These are phyloP conservation scores for Metschnikowia matae DNA, from an alignment of 805 yeast genomes.

Conservation along the genomic window DNA sequence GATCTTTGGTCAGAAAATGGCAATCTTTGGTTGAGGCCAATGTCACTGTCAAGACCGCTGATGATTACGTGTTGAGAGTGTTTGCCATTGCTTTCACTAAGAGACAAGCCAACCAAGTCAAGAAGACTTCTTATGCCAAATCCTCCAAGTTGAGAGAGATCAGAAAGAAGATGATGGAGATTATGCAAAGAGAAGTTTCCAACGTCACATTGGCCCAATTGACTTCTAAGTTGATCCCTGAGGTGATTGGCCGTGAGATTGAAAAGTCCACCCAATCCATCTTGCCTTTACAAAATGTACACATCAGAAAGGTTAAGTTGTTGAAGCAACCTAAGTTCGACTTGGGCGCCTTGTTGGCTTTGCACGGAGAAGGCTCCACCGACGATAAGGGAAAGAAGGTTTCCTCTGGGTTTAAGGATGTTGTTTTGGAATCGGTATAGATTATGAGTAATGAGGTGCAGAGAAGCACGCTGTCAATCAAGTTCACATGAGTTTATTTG, in stretches of 20 bases:
- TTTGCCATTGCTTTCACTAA: conserved; percentile 98
- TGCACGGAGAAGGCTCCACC: conserved; percentile 92
- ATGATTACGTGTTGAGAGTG: conserved; percentile 94
- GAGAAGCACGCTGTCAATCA: not conserved
- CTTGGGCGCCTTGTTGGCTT: conserved; percentile 90
- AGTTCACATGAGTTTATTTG: no score
- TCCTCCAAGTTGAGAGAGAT: conserved; percentile 95
- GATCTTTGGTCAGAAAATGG: conserved; percentile 98
- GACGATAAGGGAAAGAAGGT: conserved; percentile 97
- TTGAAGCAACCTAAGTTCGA: conserved; percentile 99
- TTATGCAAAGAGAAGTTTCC: conserved; percentile 94
- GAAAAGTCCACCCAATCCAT: conserved; percentile 93
- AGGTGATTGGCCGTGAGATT: conserved; percentile 97
- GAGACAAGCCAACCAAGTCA: conserved; percentile 94
- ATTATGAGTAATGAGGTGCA: conserved; percentile 6
- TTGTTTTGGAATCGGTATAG: conserved; percentile 94
- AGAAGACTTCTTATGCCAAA: conserved; percentile 97
- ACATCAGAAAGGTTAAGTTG: conserved; percentile 97
- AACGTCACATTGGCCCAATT: conserved; percentile 94
- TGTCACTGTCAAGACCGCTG: conserved; percentile 96
- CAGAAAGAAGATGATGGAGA: conserved; percentile 94
- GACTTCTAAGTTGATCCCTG: conserved; percentile 96
- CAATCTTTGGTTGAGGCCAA: conserved; percentile 97
- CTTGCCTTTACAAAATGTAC: conserved; percentile 97
- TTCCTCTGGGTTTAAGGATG: conserved; percentile 97